Evolutionary conservation across 768 basidiomycete species (phyloP).

Genomic region (Leccinum subgranulosum): DNA sequence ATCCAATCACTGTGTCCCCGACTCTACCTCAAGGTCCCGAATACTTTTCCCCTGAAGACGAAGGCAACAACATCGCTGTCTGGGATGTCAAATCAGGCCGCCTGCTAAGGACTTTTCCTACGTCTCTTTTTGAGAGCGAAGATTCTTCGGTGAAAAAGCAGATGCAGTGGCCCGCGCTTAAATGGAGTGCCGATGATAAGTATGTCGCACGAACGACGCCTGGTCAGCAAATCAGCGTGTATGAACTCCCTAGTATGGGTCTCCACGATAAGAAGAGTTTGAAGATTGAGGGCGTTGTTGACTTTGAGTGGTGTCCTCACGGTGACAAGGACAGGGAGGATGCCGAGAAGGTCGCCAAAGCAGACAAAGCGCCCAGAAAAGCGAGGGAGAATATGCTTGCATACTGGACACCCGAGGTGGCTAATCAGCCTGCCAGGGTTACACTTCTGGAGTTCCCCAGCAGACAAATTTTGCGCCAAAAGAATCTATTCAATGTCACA

Average conservation of each 20-base stretch:
- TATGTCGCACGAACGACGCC: conserved; percentile 87
- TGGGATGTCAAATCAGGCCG: conserved; percentile 96
- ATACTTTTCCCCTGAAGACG: conserved; percentile 90
- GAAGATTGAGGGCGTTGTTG: conserved; percentile 95
- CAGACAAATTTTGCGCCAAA: conserved; percentile 80
- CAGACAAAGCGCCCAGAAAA: conserved; percentile 56
- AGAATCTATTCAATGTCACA: conserved; percentile 97
- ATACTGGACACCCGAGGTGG: conserved; percentile 97
- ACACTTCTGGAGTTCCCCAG: conserved; percentile 89
- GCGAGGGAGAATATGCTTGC: conserved; percentile 87
- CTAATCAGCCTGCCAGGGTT: conserved; percentile 95
- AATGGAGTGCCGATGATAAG: conserved; percentile 97
- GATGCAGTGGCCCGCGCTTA: conserved; percentile 92
- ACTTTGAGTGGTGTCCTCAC: conserved; percentile 98
- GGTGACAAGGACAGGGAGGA: conserved; percentile 87
- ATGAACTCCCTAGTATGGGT: conserved; percentile 92
- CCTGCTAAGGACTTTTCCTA: conserved; percentile 87
- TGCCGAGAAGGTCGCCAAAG: conserved; percentile 39
- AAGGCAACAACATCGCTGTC: conserved; percentile 95
- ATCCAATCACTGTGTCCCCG: conserved; percentile 84
- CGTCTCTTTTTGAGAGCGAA: conserved; percentile 58
- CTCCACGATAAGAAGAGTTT: conserved; percentile 94
- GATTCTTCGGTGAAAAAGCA: conserved; percentile 64
- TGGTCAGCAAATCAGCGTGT: conserved; percentile 92
- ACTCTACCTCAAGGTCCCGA: conserved; percentile 77